These are phyloP conservation scores for Phytophthora brassicae DNA, from an alignment of 352 stramenopile species.

Conservation along the genomic window DNA sequence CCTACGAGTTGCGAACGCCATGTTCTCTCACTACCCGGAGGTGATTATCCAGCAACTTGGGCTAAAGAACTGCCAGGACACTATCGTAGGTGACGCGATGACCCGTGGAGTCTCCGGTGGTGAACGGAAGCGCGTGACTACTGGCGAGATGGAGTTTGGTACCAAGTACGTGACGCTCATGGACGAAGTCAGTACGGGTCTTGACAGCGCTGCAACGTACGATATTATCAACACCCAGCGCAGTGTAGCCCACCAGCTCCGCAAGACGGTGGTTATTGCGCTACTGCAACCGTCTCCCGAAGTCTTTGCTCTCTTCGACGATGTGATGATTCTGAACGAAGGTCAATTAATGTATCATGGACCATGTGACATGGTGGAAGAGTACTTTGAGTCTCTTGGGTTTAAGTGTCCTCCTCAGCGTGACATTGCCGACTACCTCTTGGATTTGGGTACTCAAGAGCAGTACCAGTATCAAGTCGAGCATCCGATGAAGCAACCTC, in stretches of 20 bases:
- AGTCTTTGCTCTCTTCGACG: conserved; percentile 83
- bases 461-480: conserved; percentile 24
- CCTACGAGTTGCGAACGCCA: conserved; percentile 15
- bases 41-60: conserved; percentile 43
- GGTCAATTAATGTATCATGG: conserved; percentile 80
- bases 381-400: conserved; percentile 40
- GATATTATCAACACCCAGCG: conserved; percentile 32
- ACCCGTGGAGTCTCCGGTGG: conserved; percentile 58
- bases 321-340: conserved; percentile 58
- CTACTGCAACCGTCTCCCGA: conserved; percentile 88
- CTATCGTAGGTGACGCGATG: conserved; percentile 52
- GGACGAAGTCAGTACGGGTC: conserved; percentile 92
- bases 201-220: conserved; percentile 70
- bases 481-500: conserved; percentile 13
- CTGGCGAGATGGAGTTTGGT: too few species aligned
- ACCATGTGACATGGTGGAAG: conserved; percentile 10
- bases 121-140: conserved; percentile 63
- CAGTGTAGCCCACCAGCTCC: conserved; percentile 21
- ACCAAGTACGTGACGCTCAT: conserved; percentile 67
- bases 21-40: conserved; percentile 40
- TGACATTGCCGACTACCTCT: conserved; percentile 32
- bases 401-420: conserved; percentile 32
- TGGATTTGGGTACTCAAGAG: conserved; percentile 25
- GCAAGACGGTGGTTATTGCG: conserved; percentile 50
- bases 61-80: too few species aligned